Evolutionary conservation across 331 rosid species (phyloP), one percentile per base, ranked within the genome.

Genomic region (Erythrophleum ivorense): DNA sequence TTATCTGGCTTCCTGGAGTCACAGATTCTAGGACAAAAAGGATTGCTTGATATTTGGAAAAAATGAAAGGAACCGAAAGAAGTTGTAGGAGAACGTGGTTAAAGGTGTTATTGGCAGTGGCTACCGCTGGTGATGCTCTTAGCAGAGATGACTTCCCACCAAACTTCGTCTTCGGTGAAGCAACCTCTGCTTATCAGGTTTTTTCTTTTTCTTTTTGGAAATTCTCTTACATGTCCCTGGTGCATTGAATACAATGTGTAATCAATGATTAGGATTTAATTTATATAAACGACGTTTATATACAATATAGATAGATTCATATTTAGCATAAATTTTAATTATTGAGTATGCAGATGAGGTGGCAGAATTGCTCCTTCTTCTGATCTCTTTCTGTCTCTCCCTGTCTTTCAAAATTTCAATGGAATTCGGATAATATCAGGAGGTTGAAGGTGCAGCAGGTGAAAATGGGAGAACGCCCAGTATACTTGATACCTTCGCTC

Each of bases 131-230:
- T 12, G 75, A 70, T n/a, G n/a, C n/a, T n/a, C n/a, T n/a, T n/a
- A 46, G 16, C 75, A 70, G 75, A 46, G 21, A 21, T 48, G 73
- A 68, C 54, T 68, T 68, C 73, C 73, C 73, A 9, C 36, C 54
- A 3, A 36, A 68, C 54, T 68, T 68, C 54, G 0, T 68, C 9
- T 68, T 68, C 36, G 73, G 73, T 2, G 73, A 54, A 1, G 15
- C 15, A 41, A 68, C 54, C 8, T 41, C 73, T 18, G 73, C 73
- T 68, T 68, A 3, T 68, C 36, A 68, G 54, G 73, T 43, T 43
- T 0, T 38, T 40, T 14, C 7, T 63, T 9, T 14, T 63, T 24
- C 29, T 24, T 24, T 24, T 1, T 24, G 29, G 29, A 24, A 24
- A 24, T 24, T 24, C 29, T 24, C 29, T 24, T 24, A 24, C 29